These are phyloP conservation scores for Prunus fruticosa DNA, from an alignment of 306 rosid species.

Conservation along the genomic window DNA sequence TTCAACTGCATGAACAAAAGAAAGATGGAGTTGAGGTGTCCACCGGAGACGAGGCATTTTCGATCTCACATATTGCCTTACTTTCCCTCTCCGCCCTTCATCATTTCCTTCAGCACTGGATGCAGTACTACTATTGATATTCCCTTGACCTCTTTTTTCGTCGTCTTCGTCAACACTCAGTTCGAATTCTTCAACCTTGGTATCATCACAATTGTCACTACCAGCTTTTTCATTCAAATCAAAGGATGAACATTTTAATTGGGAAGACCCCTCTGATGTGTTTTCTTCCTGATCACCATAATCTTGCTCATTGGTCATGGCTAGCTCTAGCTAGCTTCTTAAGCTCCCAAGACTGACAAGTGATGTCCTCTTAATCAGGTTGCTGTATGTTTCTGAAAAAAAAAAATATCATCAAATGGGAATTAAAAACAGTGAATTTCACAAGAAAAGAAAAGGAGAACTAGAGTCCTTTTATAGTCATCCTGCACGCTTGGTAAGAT, in stretches of 20 bases:
- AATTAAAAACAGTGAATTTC: neutral
- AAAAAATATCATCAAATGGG: neutral
- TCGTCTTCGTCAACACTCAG: neutral
- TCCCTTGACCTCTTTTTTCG: neutral
- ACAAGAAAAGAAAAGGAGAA: neutral
- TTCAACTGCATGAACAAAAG: conserved; percentile 74
- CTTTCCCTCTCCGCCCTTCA: conserved; percentile 30
- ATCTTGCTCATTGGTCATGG: conserved; percentile 1
- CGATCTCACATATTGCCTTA: conserved; percentile 73
- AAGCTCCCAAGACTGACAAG: neutral
- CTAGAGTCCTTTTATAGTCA: neutral
- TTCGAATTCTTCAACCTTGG: neutral
- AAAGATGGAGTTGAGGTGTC: conserved; percentile 84
- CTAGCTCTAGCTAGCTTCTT: neutral
- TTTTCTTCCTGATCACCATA: conserved; percentile 2
- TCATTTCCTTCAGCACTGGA: conserved; percentile 13
- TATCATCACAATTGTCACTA: neutral
- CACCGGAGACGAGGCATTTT: conserved; percentile 86
- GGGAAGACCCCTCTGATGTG: conserved; percentile 30
- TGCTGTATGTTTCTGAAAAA: neutral
- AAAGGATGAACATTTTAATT: conserved; percentile 44
- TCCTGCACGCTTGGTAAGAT: neutral
- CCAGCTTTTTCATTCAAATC: conserved; percentile 66
- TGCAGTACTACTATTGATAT: conserved; percentile 3
- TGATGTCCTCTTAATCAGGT: neutral